Conservation (phyloP, 1,284 basidiomycete species). For the Irpex rosettiformis region DNA sequence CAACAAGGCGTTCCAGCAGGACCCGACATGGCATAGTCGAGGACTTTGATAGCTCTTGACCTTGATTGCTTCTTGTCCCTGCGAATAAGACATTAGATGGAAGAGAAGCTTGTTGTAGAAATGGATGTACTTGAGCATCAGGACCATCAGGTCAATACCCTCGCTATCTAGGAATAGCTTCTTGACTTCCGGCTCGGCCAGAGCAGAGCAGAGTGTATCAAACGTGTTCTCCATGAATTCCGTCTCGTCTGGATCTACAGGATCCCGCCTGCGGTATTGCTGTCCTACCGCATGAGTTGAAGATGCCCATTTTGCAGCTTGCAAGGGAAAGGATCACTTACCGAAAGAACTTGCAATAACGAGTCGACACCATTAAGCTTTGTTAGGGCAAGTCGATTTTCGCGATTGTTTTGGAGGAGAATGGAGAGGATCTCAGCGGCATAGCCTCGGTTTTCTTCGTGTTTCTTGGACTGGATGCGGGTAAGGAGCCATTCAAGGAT, state of each 20-base stretch:
- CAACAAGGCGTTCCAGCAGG: slow-evolving; percentile 73
- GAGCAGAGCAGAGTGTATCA: slow-evolving; percentile 81
- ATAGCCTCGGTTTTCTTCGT: slow-evolving; percentile 86
- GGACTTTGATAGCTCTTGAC: slow-evolving; percentile 82
- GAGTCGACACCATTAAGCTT: slow-evolving; percentile 79
- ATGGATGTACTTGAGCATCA: slow-evolving; percentile 84
- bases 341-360: slow-evolving; percentile 77
- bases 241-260: slow-evolving; percentile 81
- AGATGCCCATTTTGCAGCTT: neutral
- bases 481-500: slow-evolving; percentile 80
- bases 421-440: slow-evolving; percentile 89
- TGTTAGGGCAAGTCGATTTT: slow-evolving; percentile 63
- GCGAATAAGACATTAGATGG: neutral
- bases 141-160: slow-evolving; percentile 94
- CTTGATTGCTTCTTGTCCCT: slow-evolving; percentile 84
- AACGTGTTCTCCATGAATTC: slow-evolving; percentile 99
- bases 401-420: slow-evolving; percentile 70
- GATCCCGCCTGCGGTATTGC: slow-evolving; percentile 86
- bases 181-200: slow-evolving; percentile 77
- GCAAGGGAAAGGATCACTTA: slow-evolving; percentile 38
- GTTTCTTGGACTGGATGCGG: slow-evolving; percentile 69
- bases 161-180: slow-evolving; percentile 84
- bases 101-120: neutral
- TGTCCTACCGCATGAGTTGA: slow-evolving; percentile 27
- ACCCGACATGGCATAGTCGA: slow-evolving; percentile 90